phyloP scores from a whole-genome alignment of 192 early-diverging fungal genomes.

The Chytriomyces sp. region DNA sequence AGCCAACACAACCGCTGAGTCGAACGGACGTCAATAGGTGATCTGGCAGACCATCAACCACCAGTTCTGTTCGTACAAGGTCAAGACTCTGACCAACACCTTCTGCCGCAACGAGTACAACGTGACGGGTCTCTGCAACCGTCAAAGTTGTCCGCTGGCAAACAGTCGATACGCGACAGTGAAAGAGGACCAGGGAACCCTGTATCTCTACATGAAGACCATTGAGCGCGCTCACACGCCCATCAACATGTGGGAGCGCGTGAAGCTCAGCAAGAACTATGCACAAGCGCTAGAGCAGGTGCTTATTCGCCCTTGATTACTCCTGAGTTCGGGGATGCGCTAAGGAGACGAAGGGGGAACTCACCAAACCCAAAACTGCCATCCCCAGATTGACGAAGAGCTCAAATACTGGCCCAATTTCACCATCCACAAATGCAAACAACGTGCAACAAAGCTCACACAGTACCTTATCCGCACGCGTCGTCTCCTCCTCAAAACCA shows the following conservation, averaged over 20 bases:
- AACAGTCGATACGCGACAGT: conserved; percentile 95
- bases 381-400: conserved; percentile 79
- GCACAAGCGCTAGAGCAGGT: conserved; percentile 79
- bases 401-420: conserved; percentile 91
- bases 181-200: conserved; percentile 75
- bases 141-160: conserved; percentile 91
- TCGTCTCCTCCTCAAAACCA: conserved; percentile 80
- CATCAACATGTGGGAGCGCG: conserved; percentile 88
- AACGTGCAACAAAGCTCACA: conserved; percentile 92
- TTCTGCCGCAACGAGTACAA: conserved; percentile 98
- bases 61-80: conserved; percentile 98
- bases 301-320: too few species aligned
- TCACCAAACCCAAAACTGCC: not conserved
- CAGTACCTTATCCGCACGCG: conserved; percentile 96
- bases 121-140: conserved; percentile 93
- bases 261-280: conserved; percentile 89
- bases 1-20: not conserved
- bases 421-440: conserved; percentile 93
- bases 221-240: conserved; percentile 95
- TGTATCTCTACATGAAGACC: conserved; percentile 94
- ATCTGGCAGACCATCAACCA: conserved; percentile 96
- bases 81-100: conserved; percentile 66
- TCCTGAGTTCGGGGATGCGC: too few species aligned
- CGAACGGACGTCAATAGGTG: conserved; percentile 50
- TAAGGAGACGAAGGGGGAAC: too few species aligned